A percentile compares a stretch with the other conserved stretches of the same genome.
Evolutionary conservation across 108 stramenopile genomes (phyloP).

Genomic region (Conticribra guillardii): DNA sequence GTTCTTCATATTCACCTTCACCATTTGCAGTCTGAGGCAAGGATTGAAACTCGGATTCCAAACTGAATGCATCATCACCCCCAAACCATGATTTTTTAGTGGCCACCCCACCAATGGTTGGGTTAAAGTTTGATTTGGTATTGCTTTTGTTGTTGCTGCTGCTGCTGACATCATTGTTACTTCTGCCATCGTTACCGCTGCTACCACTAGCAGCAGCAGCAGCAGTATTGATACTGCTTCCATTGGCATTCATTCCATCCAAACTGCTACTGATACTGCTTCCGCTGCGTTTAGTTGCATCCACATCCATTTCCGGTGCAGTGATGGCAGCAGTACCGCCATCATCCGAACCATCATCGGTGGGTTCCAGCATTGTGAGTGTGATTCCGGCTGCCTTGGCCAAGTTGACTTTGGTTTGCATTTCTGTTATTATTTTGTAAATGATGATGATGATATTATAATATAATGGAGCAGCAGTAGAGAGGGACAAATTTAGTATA

Average conservation of each 20-base stretch:
- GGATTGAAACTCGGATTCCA: constrained; percentile 35
- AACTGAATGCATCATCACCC: constrained; percentile 65
- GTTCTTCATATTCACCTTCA: constrained; percentile 1
- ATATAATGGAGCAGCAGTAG: neutral
- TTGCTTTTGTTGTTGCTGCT: constrained; percentile 1
- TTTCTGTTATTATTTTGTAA: constrained; percentile 33
- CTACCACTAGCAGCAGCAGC: constrained; percentile 13
- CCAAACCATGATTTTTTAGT: constrained; percentile 62
- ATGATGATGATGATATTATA: neutral
- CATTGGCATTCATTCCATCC: neutral
- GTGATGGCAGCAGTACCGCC: too few species aligned
- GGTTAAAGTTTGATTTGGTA: constrained; percentile 9
- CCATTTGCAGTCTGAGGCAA: constrained; percentile 16
- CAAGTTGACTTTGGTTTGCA: constrained; percentile 51
- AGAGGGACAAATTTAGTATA: neutral
- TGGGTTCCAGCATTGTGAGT: constrained; percentile 64
- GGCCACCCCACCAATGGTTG: constrained; percentile 11
- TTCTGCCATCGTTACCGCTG: constrained; percentile 44
- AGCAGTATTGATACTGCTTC: neutral
- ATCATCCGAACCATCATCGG: too few species aligned
- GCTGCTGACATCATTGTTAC: constrained; percentile 22
- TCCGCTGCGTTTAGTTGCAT: too few species aligned
- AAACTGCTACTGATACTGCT: too few species aligned
- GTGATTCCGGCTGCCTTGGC: constrained; percentile 62
- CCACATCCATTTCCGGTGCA: too few species aligned